Evolutionary conservation across 2,329 filamentous ascomycete species (phyloP).

Genomic region (Verticillium zaregamsianum): DNA sequence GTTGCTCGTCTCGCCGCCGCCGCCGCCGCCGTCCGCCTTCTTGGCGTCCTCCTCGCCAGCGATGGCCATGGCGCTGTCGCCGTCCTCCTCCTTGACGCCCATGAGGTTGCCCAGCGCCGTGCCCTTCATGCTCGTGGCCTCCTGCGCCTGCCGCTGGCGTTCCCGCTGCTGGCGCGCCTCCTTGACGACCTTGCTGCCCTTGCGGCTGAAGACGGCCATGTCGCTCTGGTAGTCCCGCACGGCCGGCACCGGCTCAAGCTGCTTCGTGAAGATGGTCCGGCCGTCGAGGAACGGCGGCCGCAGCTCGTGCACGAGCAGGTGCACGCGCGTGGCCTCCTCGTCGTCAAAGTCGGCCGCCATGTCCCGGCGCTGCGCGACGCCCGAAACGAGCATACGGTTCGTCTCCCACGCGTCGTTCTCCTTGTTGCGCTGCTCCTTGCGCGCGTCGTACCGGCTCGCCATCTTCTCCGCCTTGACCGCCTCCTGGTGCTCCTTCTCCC

Average conservation of each 20-base stretch:
- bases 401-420: constrained; percentile 98
- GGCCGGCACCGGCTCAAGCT: constrained; percentile 89
- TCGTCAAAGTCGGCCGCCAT: constrained; percentile 84
- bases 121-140: constrained; percentile 88
- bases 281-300: constrained; percentile 94
- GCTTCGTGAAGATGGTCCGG: constrained; percentile 93
- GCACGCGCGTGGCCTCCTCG: constrained; percentile 82
- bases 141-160: constrained; percentile 87
- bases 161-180: constrained; percentile 91
- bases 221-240: constrained; percentile 93
- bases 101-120: constrained; percentile 92
- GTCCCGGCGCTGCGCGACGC: constrained; percentile 85
- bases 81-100: constrained; percentile 89
- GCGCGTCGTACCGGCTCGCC: constrained; percentile 61
- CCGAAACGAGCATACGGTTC: constrained; percentile 95
- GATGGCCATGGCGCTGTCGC: constrained; percentile 80
- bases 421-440: constrained; percentile 79
- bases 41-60: constrained; percentile 64
- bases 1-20: constrained; percentile 34
- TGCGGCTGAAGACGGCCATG: constrained; percentile 96
- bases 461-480: constrained; percentile 76
- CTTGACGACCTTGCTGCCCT: constrained; percentile 88
- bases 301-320: constrained; percentile 89
- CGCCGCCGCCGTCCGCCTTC: constrained; percentile 10
- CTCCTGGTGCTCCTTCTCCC: constrained; percentile 70